Evolutionary conservation across 2,329 filamentous ascomycete genomes (phyloP), one percentile per base, ranked within the genome.

Genomic region (Beauveria caledonica): DNA sequence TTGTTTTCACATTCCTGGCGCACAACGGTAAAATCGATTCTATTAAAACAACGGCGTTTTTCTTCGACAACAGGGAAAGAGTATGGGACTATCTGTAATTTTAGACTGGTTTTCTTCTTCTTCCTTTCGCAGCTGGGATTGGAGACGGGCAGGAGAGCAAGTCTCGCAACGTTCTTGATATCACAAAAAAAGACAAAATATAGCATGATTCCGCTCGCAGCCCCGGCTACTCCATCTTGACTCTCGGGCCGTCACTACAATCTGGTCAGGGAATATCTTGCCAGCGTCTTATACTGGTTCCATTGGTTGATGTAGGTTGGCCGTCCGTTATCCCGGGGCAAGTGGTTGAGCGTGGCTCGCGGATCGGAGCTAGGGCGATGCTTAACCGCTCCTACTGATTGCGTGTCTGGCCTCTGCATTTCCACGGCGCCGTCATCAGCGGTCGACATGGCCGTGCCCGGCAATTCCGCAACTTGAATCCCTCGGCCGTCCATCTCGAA

Each of bases 401-500:
- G 52, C 23, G 25, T 39, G 6, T 36, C 42, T 8, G 19, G 50
- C 7, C 40, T 15, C 36, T 45, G 62, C 59, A 36, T 57, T 58
- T 42, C 49, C 46, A 53, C 57, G 62, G 60, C 33, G 5, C 9
- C 23, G 10, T 5, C 50, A 11, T 56, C n/a, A 21, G 40, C 25
- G n/a, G 62, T 52, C 25, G 63, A 65, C 23, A 66, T 61, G 25
- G 69, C 39, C 27, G 60, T 57, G 11, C 25, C 70, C 11, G 73
- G 72, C 36, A 75, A 66, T 63, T 75, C 73, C 15, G 69, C 65
- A 13, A 72, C 70, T 25, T 66, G 65, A 10, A 65, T 63, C 29
- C 65, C 68, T 8, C 69, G 69, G 25, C 67, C 73, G 60, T 75
- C 73, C 73, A 76, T 74, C 62, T 76, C 73, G 60, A 72, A 73